Evolutionary conservation across 2,329 filamentous ascomycete species (phyloP).

Genomic region (Bipolaris gigantea): DNA sequence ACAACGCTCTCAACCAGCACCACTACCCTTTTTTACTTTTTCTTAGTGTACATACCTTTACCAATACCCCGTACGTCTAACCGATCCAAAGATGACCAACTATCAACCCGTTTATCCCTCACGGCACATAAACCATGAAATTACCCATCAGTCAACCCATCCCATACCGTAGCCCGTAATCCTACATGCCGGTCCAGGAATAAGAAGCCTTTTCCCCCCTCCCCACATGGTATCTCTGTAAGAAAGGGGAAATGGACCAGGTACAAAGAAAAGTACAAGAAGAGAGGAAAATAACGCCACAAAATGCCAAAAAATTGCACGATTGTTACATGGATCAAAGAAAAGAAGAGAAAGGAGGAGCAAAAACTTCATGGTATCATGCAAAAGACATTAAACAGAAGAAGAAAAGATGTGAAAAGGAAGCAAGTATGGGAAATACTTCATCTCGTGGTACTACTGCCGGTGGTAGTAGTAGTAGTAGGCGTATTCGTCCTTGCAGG

Average conservation of each 20-base stretch:
- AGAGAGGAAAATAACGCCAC: not conserved
- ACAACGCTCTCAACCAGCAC: too few species aligned
- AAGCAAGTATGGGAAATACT: not conserved
- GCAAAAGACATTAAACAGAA: not conserved
- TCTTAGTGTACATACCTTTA: too few species aligned
- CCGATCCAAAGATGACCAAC: too few species aligned
- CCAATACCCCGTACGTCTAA: too few species aligned
- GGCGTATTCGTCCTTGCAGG: constrained; percentile 11
- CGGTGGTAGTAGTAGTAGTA: constrained; percentile 11
- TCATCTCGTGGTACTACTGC: constrained; percentile 7
- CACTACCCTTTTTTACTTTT: too few species aligned
- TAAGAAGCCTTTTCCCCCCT: not conserved
- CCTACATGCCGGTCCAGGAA: not conserved
- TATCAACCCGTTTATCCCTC: too few species aligned
- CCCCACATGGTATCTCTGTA: not conserved
- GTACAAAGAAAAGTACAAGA: not conserved
- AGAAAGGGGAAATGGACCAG: not conserved
- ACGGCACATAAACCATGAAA: too few species aligned
- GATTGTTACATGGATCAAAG: not conserved
- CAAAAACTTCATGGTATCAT: not conserved
- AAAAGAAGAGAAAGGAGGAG: not conserved
- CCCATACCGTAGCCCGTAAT: not conserved
- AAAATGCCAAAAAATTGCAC: not conserved
- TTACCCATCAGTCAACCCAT: not conserved
- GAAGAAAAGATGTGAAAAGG: not conserved